phyloP scores from a whole-genome alignment of 73 alveolate genomes.

The Paramecium biaurelia region DNA sequence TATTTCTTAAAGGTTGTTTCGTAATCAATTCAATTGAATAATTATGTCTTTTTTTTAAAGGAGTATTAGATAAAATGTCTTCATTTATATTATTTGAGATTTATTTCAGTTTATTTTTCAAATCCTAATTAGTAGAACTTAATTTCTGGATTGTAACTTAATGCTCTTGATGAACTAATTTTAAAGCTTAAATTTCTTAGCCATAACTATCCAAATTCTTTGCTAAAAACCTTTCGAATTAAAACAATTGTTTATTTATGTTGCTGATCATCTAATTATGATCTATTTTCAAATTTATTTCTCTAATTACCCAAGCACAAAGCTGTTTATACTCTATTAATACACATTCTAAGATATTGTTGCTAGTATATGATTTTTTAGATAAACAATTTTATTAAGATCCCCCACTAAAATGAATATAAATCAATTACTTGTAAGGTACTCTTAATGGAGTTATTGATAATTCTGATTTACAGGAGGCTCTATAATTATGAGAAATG shows the following conservation, averaged over 20 bases:
- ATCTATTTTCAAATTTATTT: neutral
- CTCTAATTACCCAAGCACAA: neutral
- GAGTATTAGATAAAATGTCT: neutral
- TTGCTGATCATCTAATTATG: neutral
- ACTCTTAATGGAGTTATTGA: constrained; percentile 27
- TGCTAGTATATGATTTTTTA: neutral
- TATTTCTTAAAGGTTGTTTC: neutral
- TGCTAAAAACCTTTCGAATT: neutral
- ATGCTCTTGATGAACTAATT: neutral
- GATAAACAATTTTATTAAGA: neutral
- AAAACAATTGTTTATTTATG: neutral
- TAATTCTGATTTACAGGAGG: constrained; percentile 13
- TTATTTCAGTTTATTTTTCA: neutral
- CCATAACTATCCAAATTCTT: neutral
- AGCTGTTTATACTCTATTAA: neutral
- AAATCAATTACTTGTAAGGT: neutral
- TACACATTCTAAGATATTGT: neutral
- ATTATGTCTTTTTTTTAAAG: neutral
- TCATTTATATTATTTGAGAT: neutral
- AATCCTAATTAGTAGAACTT: neutral
- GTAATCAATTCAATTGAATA: constrained; percentile 6
- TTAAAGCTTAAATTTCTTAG: neutral
- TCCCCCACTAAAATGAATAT: neutral
- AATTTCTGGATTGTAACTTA: neutral
- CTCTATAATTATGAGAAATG: neutral